Evolutionary conservation across 208 protist species (phyloP).

Genomic region (Leishmania guyanensis): DNA sequence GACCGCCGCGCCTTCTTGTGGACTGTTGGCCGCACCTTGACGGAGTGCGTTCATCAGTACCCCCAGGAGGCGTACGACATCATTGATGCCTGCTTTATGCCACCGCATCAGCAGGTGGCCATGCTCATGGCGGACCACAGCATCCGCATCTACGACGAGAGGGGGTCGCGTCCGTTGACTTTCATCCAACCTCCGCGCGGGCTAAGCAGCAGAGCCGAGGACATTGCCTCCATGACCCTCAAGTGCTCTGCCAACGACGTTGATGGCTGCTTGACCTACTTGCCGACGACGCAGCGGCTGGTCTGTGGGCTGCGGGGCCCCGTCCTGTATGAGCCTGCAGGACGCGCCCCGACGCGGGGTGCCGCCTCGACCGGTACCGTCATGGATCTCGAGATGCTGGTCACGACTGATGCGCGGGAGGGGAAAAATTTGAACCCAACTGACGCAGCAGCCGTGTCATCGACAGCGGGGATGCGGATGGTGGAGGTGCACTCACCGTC

Average conservation of each 20-base stretch:
- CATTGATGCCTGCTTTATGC: constrained; percentile 59
- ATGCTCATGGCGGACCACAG: constrained; percentile 68
- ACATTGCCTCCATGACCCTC: constrained; percentile 64
- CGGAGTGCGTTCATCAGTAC: constrained; percentile 69
- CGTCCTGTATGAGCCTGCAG: constrained; percentile 60
- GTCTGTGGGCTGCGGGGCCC: constrained; percentile 72
- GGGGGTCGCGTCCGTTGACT: constrained; percentile 52
- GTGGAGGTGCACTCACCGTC: not conserved
- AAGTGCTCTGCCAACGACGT: constrained; percentile 59
- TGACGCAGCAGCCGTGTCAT: not conserved
- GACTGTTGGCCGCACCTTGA: constrained; percentile 59
- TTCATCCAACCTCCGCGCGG: constrained; percentile 50
- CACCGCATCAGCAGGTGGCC: constrained; percentile 50
- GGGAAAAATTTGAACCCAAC: not conserved
- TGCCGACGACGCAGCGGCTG: constrained; percentile 45
- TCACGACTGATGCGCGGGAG: not conserved
- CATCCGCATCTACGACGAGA: constrained; percentile 77
- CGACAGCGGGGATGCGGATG: not conserved
- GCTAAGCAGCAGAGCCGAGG: constrained; percentile 51
- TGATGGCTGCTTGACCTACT: constrained; percentile 68
- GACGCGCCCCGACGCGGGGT: not conserved
- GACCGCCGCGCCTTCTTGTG: constrained; percentile 78
- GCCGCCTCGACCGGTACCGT: too few species aligned
- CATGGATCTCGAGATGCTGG: not conserved
- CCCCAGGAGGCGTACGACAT: constrained; percentile 85